Evolutionary conservation across 768 basidiomycete species (phyloP).

Genomic region (Termitomyces sp.): DNA sequence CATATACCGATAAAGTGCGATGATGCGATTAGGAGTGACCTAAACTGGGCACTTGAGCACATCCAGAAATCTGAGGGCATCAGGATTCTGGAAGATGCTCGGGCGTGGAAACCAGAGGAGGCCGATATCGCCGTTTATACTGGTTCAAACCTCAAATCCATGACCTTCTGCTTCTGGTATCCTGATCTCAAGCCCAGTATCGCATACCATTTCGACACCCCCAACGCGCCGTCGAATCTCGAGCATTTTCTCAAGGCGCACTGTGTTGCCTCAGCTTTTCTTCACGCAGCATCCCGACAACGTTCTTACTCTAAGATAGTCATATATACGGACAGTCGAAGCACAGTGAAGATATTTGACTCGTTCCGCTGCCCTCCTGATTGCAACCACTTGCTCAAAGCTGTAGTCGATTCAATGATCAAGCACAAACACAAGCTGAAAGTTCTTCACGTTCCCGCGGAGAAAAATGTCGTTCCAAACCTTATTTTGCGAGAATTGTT

Average conservation of each 20-base stretch:
- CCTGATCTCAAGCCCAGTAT: background rate
- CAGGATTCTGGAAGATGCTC: background rate
- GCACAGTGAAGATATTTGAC: background rate
- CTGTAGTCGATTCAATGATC: background rate
- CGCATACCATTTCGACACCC: background rate
- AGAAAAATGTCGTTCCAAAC: background rate
- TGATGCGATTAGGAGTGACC: background rate
- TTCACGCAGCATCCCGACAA: background rate
- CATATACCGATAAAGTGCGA: background rate
- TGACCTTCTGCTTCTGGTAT: conserved; percentile 5
- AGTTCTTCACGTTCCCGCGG: background rate
- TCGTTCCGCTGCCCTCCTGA: background rate
- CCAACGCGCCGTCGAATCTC: background rate
- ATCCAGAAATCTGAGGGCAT: background rate
- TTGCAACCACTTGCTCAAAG: background rate
- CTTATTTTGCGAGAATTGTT: background rate
- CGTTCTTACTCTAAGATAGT: background rate
- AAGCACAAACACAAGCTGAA: background rate
- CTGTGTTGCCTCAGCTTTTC: conserved; percentile 1
- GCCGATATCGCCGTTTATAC: background rate
- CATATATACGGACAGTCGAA: background rate
- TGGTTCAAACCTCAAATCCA: background rate
- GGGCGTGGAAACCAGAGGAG: background rate
- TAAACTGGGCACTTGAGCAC: background rate
- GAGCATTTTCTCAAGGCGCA: background rate